Percentiles rank a stretch among this genome's conserved stretches.
These are phyloP conservation scores for Tagetes erecta DNA, from an alignment of 129 eudicot genomes.

Conservation along the genomic window DNA sequence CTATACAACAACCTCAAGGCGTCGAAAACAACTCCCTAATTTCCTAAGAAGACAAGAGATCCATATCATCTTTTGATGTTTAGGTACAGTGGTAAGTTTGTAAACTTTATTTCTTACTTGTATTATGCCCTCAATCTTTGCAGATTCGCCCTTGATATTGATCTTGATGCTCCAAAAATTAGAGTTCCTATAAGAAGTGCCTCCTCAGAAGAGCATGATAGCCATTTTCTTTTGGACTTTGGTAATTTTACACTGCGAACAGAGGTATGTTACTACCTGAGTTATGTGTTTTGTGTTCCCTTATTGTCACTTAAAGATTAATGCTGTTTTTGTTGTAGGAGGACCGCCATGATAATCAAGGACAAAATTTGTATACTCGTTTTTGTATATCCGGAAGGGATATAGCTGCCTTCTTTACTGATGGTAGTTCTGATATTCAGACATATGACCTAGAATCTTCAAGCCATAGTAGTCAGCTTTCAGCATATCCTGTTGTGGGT, in stretches of 20 bases:
- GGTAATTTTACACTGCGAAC: slow-evolving; percentile 94
- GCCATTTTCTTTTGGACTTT: slow-evolving; percentile 90
- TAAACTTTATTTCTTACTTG: slow-evolving; percentile 3
- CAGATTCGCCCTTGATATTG: slow-evolving; percentile 98
- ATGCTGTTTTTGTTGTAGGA: slow-evolving; percentile 53
- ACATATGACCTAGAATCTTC: slow-evolving; percentile 38
- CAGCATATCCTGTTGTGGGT: slow-evolving; percentile 34
- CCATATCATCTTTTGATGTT: too few species aligned
- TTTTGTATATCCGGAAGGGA: slow-evolving; percentile 89
- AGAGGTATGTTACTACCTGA: slow-evolving; percentile 51
- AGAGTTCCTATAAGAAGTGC: slow-evolving; percentile 71
- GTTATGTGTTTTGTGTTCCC: slow-evolving; percentile 18
- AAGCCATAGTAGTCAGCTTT: slow-evolving; percentile 34
- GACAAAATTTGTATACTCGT: slow-evolving; percentile 72
- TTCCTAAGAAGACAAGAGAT: too few species aligned
- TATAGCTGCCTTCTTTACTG: slow-evolving; percentile 84
- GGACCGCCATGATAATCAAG: slow-evolving; percentile 51
- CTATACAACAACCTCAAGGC: too few species aligned
- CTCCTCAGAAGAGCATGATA: slow-evolving; percentile 50
- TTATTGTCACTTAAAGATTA: slow-evolving; percentile 24
- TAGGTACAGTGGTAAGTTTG: neutral
- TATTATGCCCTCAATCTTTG: slow-evolving; percentile 15
- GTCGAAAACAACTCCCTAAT: too few species aligned
- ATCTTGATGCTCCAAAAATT: slow-evolving; percentile 99
- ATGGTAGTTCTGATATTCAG: slow-evolving; percentile 50